Conservation (phyloP, 1,284 basidiomycete species). For the Fomitopsis betulina region DNA sequence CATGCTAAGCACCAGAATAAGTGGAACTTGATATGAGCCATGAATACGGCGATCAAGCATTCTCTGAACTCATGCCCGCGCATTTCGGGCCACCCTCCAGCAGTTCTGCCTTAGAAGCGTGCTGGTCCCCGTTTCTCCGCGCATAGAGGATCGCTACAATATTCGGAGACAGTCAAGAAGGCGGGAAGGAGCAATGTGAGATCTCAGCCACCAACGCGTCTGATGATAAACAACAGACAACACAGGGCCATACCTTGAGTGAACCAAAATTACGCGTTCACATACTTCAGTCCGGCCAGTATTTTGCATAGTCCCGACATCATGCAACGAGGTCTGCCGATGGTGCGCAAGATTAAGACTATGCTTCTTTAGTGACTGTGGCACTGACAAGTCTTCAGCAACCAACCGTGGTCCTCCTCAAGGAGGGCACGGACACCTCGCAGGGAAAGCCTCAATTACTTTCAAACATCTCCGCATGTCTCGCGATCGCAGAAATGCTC, state of each 20-base stretch:
- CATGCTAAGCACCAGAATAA: too few relatives aligned
- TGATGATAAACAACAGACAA: not conserved
- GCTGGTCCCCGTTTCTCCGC: too few relatives aligned
- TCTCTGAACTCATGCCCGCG: too few relatives aligned
- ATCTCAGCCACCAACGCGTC: not conserved
- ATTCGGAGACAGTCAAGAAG: too few relatives aligned
- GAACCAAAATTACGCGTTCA: not conserved
- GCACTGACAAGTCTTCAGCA: constrained; percentile 48
- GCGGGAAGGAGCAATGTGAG: too few relatives aligned
- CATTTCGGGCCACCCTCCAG: too few relatives aligned
- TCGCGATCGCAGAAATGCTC: constrained; percentile 86
- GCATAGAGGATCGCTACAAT: too few relatives aligned
- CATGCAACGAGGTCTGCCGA: constrained; percentile 73
- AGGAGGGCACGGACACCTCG: constrained; percentile 95
- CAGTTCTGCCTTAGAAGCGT: too few relatives aligned
- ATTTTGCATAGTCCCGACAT: constrained; percentile 24
- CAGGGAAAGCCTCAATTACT: constrained; percentile 94
- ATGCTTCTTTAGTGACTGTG: not conserved
- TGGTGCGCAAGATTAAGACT: constrained; percentile 37
- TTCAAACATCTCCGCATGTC: constrained; percentile 95
- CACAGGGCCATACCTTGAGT: not conserved
- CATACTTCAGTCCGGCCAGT: not conserved
- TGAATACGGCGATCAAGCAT: too few relatives aligned
- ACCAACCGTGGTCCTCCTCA: constrained; percentile 91
- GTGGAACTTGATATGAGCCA: too few relatives aligned